These are phyloP conservation scores for Kwoniella bestiolae DNA, from an alignment of 768 basidiomycete genomes.

Conservation along the genomic window DNA sequence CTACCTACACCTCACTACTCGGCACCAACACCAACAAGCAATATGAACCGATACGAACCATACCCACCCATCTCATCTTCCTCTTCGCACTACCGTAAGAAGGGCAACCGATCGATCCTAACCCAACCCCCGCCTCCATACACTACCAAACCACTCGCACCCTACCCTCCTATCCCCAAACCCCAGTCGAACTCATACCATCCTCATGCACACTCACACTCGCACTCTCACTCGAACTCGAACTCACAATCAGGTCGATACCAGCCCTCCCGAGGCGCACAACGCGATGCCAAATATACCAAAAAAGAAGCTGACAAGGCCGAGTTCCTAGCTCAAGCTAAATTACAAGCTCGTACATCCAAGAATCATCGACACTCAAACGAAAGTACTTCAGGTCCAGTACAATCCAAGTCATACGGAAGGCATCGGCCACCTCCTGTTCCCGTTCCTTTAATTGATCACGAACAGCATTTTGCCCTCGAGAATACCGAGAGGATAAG, in stretches of 20 bases:
- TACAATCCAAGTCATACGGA: too few species aligned
- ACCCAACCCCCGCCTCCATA: not conserved
- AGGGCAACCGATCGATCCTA: not conserved
- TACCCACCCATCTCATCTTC: slow-evolving; percentile 1
- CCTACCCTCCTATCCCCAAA: not conserved
- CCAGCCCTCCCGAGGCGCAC: slow-evolving; percentile 44
- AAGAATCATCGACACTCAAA: too few species aligned
- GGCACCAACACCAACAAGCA: not conserved
- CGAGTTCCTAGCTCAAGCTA: not conserved
- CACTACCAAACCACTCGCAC: not conserved
- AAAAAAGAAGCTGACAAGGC: slow-evolving; percentile 7
- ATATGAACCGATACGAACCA: slow-evolving; percentile 4
- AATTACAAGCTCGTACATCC: too few species aligned
- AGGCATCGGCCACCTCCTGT: not conserved
- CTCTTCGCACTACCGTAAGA: not conserved
- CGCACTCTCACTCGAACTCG: not conserved
- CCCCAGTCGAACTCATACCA: not conserved
- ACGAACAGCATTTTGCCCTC: not conserved
- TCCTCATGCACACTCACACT: not conserved
- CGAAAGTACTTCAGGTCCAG: too few species aligned
- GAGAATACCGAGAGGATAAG: slow-evolving; percentile 10
- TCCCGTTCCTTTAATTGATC: not conserved
- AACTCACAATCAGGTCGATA: slow-evolving; percentile 25
- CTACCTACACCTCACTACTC: not conserved
- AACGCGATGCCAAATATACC: slow-evolving; percentile 42